phyloP scores from a whole-genome alignment of 805 yeast genomes.

The Suhomyces pyralidae region DNA sequence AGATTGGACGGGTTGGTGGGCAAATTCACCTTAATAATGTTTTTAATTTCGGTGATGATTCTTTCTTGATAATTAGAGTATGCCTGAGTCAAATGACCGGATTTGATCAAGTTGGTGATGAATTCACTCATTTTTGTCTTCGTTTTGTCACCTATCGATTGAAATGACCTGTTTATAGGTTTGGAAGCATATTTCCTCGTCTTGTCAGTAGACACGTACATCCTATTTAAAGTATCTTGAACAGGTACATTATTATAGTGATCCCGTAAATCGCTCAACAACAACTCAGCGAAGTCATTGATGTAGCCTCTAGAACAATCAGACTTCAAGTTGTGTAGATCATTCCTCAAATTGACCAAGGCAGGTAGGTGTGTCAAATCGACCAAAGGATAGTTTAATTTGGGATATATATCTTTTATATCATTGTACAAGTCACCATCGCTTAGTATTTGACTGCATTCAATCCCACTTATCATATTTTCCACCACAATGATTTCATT shows the following conservation, averaged over 20 bases:
- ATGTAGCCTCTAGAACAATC: conserved; percentile 70
- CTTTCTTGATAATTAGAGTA: conserved; percentile 63
- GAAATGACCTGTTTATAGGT: conserved; percentile 33
- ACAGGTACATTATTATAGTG: conserved; percentile 52
- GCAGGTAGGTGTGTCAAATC: conserved; percentile 50
- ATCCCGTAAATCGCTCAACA: conserved; percentile 59
- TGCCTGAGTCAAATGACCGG: conserved; percentile 61
- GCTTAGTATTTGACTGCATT: conserved; percentile 12
- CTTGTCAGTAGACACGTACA: conserved; percentile 29
- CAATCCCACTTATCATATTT: conserved; percentile 50
- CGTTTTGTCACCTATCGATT: conserved; percentile 29
- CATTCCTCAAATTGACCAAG: conserved; percentile 47
- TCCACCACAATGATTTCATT: conserved; percentile 58
- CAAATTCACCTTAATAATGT: conserved; percentile 60
- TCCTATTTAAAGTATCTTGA: conserved; percentile 50
- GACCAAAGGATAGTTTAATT: conserved; percentile 29
- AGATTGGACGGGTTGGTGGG: conserved; percentile 40
- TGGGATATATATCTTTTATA: conserved; percentile 16
- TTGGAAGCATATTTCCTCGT: conserved; percentile 17
- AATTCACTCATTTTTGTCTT: conserved; percentile 44
- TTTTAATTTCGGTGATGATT: conserved; percentile 68
- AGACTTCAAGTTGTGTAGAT: conserved; percentile 52
- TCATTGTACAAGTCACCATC: conserved; percentile 11
- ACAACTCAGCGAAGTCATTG: conserved; percentile 49
- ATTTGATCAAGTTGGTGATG: conserved; percentile 55